A percentile compares a stretch with the other conserved stretches of the same genome.
Evolutionary conservation across 306 rosid species (phyloP).

Genomic region (Alnus rubra): DNA sequence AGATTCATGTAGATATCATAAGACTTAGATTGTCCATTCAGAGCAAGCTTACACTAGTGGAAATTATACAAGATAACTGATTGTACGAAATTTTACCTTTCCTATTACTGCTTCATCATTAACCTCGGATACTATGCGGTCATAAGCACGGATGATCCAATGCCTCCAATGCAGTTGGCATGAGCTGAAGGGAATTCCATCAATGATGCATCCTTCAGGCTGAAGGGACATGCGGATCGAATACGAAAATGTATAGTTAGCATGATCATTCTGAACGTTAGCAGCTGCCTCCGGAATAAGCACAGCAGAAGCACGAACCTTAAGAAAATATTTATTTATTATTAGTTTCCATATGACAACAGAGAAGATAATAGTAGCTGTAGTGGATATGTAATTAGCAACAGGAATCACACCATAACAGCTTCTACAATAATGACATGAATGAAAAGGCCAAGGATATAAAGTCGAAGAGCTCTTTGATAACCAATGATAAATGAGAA

Average conservation of each 20-base stretch:
- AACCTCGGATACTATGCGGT: constrained; percentile 40
- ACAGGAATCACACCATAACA: constrained; percentile 1
- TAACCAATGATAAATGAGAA: neutral
- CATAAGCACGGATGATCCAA: constrained; percentile 71
- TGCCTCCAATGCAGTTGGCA: constrained; percentile 77
- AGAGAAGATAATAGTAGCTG: neutral
- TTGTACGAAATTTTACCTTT: constrained; percentile 41
- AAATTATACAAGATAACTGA: neutral
- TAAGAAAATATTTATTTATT: constrained; percentile 23
- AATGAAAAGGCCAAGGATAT: neutral
- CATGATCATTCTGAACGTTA: constrained; percentile 32
- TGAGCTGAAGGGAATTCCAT: constrained; percentile 59
- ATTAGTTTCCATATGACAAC: constrained; percentile 27
- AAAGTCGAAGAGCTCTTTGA: neutral
- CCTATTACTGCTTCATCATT: constrained; percentile 85
- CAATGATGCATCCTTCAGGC: constrained; percentile 61
- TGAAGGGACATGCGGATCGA: constrained; percentile 82
- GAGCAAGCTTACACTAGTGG: neutral
- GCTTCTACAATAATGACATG: neutral
- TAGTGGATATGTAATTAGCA: neutral
- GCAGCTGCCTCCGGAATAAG: constrained; percentile 61
- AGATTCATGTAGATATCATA: neutral
- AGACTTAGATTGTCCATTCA: neutral
- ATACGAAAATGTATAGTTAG: constrained; percentile 61
- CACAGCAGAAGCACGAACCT: constrained; percentile 86